Percentiles rank a stretch among this genome's conserved stretches.
Evolutionary conservation across 306 rosid genomes (phyloP).

Genomic region (Cucurbita maxima): DNA sequence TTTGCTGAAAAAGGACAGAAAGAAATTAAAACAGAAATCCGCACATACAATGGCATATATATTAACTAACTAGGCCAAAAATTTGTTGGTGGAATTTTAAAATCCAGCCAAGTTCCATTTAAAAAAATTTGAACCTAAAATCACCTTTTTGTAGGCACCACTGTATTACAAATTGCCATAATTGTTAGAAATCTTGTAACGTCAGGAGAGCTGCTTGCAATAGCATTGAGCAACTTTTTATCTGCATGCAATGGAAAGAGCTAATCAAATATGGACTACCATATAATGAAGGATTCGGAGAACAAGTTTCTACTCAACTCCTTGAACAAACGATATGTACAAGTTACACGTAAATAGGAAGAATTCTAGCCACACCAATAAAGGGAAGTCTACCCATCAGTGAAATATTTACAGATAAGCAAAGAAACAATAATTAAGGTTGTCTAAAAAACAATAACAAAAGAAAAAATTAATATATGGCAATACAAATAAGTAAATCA

Average conservation of each 20-base stretch:
- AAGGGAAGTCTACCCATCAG: not conserved
- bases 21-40: slow-evolving; percentile 7
- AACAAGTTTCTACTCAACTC: not conserved
- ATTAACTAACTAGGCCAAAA: not conserved
- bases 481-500: not conserved
- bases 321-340: not conserved
- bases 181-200: slow-evolving; percentile 60
- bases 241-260: slow-evolving; percentile 35
- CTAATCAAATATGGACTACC: slow-evolving; percentile 15
- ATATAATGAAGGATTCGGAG: not conserved
- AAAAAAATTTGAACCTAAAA: not conserved
- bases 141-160: slow-evolving; percentile 66
- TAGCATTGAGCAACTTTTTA: slow-evolving; percentile 54
- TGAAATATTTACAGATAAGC: not conserved
- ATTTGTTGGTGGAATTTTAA: not conserved
- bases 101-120: slow-evolving; percentile 6
- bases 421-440: not conserved
- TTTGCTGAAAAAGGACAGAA: slow-evolving; percentile 43
- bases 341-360: not conserved
- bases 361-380: not conserved
- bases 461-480: not conserved
- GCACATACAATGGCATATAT: not conserved
- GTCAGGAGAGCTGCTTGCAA: slow-evolving; percentile 62
- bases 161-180: slow-evolving; percentile 96
- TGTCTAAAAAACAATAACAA: not conserved